A percentile compares a stretch with the other conserved stretches of the same genome.
phyloP scores from a whole-genome alignment of 345 rosid species.

The Eucalyptus urophylla region DNA sequence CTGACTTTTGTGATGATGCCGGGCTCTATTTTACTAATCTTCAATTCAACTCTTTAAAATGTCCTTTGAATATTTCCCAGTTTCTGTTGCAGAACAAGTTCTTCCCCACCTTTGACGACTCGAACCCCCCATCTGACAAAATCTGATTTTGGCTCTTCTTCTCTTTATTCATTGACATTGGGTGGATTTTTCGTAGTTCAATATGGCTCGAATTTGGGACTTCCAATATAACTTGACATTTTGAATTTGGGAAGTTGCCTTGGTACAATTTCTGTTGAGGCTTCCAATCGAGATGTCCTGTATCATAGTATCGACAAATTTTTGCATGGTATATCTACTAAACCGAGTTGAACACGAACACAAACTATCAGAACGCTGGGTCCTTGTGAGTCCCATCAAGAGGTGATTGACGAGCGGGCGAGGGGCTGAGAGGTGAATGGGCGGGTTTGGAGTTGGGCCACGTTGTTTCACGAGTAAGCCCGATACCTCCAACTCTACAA shows the following conservation, averaged over 20 bases:
- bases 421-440: background rate
- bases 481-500: background rate
- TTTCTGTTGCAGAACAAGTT: background rate
- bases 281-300: background rate
- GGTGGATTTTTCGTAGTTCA: background rate
- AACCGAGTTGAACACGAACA: background rate
- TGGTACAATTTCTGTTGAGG: background rate
- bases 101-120: background rate
- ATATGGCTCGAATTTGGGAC: background rate
- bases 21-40: background rate
- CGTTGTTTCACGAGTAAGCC: background rate
- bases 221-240: background rate
- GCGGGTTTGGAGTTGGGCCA: background rate
- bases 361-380: background rate
- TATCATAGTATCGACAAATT: background rate
- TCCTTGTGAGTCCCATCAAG: background rate
- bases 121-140: background rate
- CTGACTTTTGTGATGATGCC: background rate
- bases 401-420: background rate
- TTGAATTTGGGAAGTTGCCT: background rate
- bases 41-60: background rate
- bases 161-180: background rate
- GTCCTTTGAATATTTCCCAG: background rate
- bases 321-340: background rate
- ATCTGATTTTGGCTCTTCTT: background rate